Conservation (phyloP, 306 rosid genomes). For the Adenanthera pavonina region DNA sequence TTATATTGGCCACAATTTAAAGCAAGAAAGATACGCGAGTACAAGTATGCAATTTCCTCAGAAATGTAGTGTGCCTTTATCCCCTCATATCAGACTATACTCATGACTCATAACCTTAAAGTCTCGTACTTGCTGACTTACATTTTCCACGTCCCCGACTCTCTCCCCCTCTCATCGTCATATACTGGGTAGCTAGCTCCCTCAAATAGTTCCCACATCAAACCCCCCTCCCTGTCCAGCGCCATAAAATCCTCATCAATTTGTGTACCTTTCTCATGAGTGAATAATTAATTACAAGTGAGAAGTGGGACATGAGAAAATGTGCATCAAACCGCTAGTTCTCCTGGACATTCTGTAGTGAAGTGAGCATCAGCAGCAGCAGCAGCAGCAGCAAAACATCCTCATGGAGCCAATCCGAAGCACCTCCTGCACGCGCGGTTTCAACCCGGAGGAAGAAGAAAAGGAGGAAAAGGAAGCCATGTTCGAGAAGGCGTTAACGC, state of each 20-base stretch:
- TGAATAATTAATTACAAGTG: not conserved
- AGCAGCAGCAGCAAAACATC: constrained; percentile 23
- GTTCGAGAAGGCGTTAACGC: constrained; percentile 94
- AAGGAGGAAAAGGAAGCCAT: constrained; percentile 58
- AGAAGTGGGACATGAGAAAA: not conserved
- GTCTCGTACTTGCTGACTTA: constrained; percentile 41
- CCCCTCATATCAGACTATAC: not conserved
- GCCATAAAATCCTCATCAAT: constrained; percentile 6
- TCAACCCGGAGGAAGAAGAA: constrained; percentile 40
- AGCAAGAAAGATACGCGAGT: not conserved
- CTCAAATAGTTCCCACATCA: constrained; percentile 63
- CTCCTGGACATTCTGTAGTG: not conserved
- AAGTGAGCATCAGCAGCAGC: not conserved
- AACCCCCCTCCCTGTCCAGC: constrained; percentile 32
- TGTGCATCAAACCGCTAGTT: not conserved
- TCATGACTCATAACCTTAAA: constrained; percentile 54
- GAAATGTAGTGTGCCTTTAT: constrained; percentile 41
- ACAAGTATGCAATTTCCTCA: constrained; percentile 38
- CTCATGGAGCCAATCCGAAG: constrained; percentile 38
- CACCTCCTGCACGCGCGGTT: not conserved
- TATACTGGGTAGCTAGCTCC: constrained; percentile 47
- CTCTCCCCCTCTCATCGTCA: constrained; percentile 44
- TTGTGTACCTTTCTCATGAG: not conserved
- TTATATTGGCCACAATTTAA: not conserved
- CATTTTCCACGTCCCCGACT: not conserved